Evolutionary conservation across 768 basidiomycete species (phyloP).

Genomic region (Phylloporus sp.): DNA sequence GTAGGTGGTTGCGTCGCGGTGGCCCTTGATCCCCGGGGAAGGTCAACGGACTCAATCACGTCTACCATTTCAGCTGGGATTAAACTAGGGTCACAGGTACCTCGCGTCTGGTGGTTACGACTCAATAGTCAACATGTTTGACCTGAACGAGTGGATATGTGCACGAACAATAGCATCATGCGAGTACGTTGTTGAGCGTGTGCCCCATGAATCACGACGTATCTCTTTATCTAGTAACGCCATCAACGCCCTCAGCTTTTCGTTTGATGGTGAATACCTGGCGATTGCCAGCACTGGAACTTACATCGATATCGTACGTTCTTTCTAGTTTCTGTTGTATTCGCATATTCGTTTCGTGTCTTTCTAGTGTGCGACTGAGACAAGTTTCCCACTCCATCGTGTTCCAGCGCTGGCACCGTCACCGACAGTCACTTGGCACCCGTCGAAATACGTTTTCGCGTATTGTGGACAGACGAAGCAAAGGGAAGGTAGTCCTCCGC

Average conservation of each 20-base stretch:
- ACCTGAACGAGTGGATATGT: constrained; percentile 77
- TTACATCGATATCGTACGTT: constrained; percentile 76
- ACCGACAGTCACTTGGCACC: constrained; percentile 80
- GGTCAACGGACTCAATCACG: constrained; percentile 33
- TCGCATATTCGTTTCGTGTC: neutral
- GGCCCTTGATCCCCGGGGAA: constrained; percentile 77
- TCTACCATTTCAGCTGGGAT: neutral
- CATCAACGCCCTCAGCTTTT: constrained; percentile 74
- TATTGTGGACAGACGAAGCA: constrained; percentile 75
- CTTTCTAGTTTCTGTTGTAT: neutral
- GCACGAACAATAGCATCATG: constrained; percentile 71
- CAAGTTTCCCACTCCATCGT: constrained; percentile 69
- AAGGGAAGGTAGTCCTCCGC: constrained; percentile 61
- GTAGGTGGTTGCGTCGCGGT: constrained; percentile 77
- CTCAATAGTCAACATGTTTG: constrained; percentile 80
- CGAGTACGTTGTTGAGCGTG: constrained; percentile 53
- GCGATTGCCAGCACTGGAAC: constrained; percentile 69
- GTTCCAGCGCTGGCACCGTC: constrained; percentile 67
- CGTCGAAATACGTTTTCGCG: constrained; percentile 75
- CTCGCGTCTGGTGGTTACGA: constrained; percentile 78
- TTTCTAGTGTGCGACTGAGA: constrained; percentile 74
- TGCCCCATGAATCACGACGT: neutral
- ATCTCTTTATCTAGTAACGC: constrained; percentile 47
- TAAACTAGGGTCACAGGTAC: constrained; percentile 42
- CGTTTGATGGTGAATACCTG: constrained; percentile 78